Percentiles rank a stretch among this genome's conserved stretches.
phyloP scores from a whole-genome alignment of 495 filamentous ascomycete genomes.

The Geoglossum glabrum region DNA sequence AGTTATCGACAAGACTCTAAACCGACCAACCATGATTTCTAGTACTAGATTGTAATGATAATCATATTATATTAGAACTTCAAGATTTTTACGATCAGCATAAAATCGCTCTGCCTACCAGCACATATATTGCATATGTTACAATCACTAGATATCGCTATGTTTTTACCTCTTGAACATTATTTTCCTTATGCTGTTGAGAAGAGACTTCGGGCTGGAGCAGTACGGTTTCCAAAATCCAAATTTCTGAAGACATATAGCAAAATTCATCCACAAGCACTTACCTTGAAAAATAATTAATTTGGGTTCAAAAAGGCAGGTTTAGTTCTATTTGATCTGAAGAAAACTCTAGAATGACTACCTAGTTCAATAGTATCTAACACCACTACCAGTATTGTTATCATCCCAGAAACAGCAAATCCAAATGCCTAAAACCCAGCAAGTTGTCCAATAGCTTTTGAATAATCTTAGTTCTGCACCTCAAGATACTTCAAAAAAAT shows the following conservation, averaged over 20 bases:
- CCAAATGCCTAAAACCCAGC: too few species aligned
- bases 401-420: too few species aligned
- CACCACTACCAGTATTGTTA: too few species aligned
- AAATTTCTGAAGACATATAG: background rate
- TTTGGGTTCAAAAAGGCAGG: too few species aligned
- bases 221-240: background rate
- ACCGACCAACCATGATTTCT: background rate
- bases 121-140: background rate
- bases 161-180: background rate
- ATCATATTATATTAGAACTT: background rate
- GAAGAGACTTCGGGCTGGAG: background rate
- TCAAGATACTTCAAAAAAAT: too few species aligned
- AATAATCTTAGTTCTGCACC: too few species aligned
- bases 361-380: too few species aligned
- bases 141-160: constrained; percentile 1
- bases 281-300: too few species aligned
- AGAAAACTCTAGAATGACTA: too few species aligned
- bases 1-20: background rate
- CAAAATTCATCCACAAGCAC: background rate
- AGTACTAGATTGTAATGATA: background rate
- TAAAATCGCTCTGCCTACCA: background rate
- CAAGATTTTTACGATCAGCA: background rate
- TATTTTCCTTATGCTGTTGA: background rate
- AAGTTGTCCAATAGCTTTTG: too few species aligned
- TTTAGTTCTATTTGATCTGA: too few species aligned